A percentile compares a stretch with the other conserved stretches of the same genome.
Conservation (phyloP, 1,284 basidiomycete genomes). For the Wallemia mellicola region DNA sequence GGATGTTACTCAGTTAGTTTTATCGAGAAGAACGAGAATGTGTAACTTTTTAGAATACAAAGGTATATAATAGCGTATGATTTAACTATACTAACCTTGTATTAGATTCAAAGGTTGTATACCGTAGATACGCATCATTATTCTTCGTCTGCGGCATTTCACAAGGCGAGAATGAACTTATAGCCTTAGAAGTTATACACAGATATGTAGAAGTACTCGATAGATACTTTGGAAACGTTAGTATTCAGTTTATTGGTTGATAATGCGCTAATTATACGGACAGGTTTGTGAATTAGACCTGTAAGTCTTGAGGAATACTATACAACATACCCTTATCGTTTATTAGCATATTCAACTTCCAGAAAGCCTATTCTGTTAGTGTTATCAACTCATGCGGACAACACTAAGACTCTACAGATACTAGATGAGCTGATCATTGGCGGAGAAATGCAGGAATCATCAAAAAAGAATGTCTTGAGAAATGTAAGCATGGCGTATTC, state of each 20-base stretch:
- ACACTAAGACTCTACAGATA: too few relatives aligned
- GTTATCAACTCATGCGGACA: too few relatives aligned
- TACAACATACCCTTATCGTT: too few relatives aligned
- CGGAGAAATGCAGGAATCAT: slow-evolving; percentile 91
- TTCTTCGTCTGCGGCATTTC: slow-evolving; percentile 92
- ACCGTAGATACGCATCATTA: slow-evolving; percentile 82
- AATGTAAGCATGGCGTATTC: slow-evolving; percentile 28
- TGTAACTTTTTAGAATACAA: slow-evolving; percentile 99
- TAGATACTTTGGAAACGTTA: slow-evolving; percentile 96
- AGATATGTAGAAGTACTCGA: slow-evolving; percentile 97
- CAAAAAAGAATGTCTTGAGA: slow-evolving; percentile 83
- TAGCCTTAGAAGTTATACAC: slow-evolving; percentile 88
- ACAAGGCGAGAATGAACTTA: slow-evolving; percentile 61
- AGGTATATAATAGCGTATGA: too few relatives aligned
- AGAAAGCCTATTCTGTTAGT: slow-evolving; percentile 93
- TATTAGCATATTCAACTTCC: slow-evolving; percentile 99
- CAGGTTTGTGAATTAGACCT: slow-evolving; percentile 84
- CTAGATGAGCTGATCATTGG: slow-evolving; percentile 93
- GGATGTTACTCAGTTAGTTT: slow-evolving; percentile 92
- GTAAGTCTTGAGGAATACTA: too few relatives aligned
- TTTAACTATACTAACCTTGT: too few relatives aligned
- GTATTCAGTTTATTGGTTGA: too few relatives aligned
- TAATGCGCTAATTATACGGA: too few relatives aligned
- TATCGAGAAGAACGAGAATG: slow-evolving; percentile 86
- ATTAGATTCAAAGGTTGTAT: slow-evolving; percentile 91